Evolutionary conservation across 1,284 basidiomycete genomes (phyloP).

Genomic region (Inonotus hispidus): DNA sequence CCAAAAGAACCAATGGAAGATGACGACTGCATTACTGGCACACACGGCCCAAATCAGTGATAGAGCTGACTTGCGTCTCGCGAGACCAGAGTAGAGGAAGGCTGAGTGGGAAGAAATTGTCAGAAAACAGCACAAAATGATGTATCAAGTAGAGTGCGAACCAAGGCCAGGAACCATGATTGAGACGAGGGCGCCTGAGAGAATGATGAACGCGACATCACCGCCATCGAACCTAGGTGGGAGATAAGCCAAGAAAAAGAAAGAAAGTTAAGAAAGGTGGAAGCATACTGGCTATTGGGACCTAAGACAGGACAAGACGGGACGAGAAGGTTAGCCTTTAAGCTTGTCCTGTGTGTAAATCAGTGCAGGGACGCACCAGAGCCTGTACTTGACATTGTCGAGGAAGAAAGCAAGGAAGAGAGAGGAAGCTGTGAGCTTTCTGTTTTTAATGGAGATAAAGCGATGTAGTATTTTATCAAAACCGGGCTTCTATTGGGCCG

Average conservation of each 20-base stretch:
- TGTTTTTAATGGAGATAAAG: not conserved
- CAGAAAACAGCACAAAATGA: not conserved
- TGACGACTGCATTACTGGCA: conserved; percentile 70
- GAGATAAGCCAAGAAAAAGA: conserved; percentile 4
- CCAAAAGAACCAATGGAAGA: conserved; percentile 90
- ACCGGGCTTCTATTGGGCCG: not conserved
- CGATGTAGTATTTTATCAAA: not conserved
- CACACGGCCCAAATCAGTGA: conserved; percentile 66
- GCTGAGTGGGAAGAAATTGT: conserved; percentile 30
- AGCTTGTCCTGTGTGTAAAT: not conserved
- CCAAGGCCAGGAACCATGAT: conserved; percentile 78
- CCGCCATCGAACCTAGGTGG: conserved; percentile 56
- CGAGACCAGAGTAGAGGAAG: conserved; percentile 87
- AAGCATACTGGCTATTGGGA: conserved; percentile 18
- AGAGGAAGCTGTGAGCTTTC: not conserved
- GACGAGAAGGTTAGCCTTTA: not conserved
- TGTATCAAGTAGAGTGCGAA: conserved; percentile 27
- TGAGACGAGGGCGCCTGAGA: conserved; percentile 75
- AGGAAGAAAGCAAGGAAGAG: not conserved
- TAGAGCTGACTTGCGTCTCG: conserved; percentile 68
- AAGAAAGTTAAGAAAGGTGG: too few relatives aligned
- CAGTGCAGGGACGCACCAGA: conserved; percentile 4
- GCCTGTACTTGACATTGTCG: conserved; percentile 1
- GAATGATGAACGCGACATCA: conserved; percentile 72
- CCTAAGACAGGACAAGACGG: conserved; percentile 5